These are phyloP conservation scores for Chrysanthemum lavandulifolium DNA, from an alignment of 129 eudicot species.

Conservation along the genomic window DNA sequence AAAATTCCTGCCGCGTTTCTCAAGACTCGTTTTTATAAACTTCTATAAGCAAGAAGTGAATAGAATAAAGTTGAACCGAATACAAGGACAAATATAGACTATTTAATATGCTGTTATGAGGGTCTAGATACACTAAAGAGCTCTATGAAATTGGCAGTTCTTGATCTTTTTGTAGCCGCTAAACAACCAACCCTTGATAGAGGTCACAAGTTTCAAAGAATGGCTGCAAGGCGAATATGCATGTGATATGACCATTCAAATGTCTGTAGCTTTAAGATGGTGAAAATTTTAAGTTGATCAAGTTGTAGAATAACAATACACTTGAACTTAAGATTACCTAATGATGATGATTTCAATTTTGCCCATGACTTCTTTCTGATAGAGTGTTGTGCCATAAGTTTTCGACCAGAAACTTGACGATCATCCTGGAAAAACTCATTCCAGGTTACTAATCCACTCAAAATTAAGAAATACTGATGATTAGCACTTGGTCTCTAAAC, in stretches of 20 bases:
- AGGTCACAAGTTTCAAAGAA: constrained; percentile 23
- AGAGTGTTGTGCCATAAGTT: too few relatives aligned
- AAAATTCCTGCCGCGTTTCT: not conserved
- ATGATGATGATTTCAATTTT: too few relatives aligned
- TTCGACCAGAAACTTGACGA: too few relatives aligned
- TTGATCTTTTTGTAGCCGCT: constrained; percentile 9
- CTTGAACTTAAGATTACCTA: too few relatives aligned
- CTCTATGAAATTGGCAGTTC: not conserved
- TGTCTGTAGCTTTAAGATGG: not conserved
- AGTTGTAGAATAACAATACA: too few relatives aligned
- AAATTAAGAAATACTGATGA: too few relatives aligned
- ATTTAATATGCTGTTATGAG: not conserved
- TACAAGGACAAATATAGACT: not conserved
- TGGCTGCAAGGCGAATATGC: constrained; percentile 13
- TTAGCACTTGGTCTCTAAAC: too few relatives aligned
- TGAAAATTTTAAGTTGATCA: too few relatives aligned
- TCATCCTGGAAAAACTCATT: too few relatives aligned
- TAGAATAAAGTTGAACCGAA: constrained; percentile 6
- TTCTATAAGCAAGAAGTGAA: constrained; percentile 16
- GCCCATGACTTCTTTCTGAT: too few relatives aligned
- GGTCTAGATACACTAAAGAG: too few relatives aligned
- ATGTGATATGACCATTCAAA: not conserved
- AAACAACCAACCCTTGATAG: constrained; percentile 5
- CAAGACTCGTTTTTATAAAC: constrained; percentile 11
- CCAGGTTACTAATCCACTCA: too few relatives aligned